Evolutionary conservation across 2,329 filamentous ascomycete genomes (phyloP).

Genomic region (Madurella fahalii): DNA sequence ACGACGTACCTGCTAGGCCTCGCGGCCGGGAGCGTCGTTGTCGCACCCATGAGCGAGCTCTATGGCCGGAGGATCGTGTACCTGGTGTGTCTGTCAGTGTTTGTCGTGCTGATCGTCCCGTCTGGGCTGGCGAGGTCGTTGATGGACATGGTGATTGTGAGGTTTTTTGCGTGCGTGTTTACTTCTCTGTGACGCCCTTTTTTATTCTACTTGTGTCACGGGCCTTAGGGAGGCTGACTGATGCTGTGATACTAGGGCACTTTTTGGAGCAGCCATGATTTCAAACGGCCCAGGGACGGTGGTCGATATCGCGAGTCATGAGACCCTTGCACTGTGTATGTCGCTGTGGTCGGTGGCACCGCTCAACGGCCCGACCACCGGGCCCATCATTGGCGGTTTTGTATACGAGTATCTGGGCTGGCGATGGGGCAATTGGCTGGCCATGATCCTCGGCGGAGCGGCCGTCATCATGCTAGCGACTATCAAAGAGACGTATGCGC

Average conservation of each 20-base stretch:
- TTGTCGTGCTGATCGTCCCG: constrained; percentile 65
- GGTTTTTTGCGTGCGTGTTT: constrained; percentile 59
- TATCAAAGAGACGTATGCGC: constrained; percentile 73
- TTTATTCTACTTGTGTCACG: constrained; percentile 5
- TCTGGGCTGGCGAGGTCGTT: constrained; percentile 63
- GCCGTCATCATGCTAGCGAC: constrained; percentile 56
- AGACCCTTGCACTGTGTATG: constrained; percentile 77
- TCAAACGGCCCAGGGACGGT: constrained; percentile 79
- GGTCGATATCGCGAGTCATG: constrained; percentile 75
- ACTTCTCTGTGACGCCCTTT: not conserved
- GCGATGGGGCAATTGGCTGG: constrained; percentile 83
- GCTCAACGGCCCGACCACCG: constrained; percentile 64
- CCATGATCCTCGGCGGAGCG: constrained; percentile 65
- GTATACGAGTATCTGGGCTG: constrained; percentile 73
- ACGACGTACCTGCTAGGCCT: constrained; percentile 72
- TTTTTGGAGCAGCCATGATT: constrained; percentile 65
- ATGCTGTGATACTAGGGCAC: constrained; percentile 15
- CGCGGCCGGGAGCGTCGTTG: constrained; percentile 63
- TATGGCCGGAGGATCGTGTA: constrained; percentile 64
- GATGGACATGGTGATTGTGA: constrained; percentile 58
- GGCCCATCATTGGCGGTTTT: constrained; percentile 69
- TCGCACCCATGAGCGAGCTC: constrained; percentile 68
- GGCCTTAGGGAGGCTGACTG: too few species aligned
- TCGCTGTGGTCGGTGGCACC: constrained; percentile 80
- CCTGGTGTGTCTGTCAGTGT: constrained; percentile 56